A percentile compares a stretch with the other conserved stretches of the same genome.
Conservation (phyloP, 2,329 filamentous ascomycete genomes). For the Sporothrix phasma region DNA sequence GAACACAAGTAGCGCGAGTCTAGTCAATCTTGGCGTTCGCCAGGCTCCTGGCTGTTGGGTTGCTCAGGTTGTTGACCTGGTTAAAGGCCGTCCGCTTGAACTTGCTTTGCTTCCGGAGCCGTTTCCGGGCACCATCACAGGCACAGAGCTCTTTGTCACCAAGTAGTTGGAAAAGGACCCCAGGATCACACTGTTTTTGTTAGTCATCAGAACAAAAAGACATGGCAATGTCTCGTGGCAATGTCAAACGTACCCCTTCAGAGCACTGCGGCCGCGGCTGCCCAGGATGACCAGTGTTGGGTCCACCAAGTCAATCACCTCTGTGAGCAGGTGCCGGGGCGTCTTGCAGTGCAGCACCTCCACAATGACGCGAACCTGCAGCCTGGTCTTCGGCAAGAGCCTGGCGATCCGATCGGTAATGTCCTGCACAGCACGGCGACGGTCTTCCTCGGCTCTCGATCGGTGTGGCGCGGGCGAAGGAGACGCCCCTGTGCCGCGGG, state of each 20-base stretch:
- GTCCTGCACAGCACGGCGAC: conserved; percentile 67
- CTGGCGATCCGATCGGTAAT: conserved; percentile 80
- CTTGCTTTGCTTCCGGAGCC: conserved; percentile 76
- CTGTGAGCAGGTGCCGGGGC: conserved; percentile 88
- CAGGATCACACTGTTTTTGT: conserved; percentile 61
- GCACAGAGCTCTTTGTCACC: conserved; percentile 90
- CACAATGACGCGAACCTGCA: conserved; percentile 87
- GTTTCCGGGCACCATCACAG: conserved; percentile 97
- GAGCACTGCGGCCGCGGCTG: conserved; percentile 77
- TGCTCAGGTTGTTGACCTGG: conserved; percentile 72
- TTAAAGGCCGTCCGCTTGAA: conserved; percentile 61
- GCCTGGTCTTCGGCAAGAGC: conserved; percentile 75
- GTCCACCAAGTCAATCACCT: conserved; percentile 88
- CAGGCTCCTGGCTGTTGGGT: conserved; percentile 55
- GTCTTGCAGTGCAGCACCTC: conserved; percentile 98
- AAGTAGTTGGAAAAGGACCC: conserved; percentile 97
- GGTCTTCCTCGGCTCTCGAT: conserved; percentile 62
- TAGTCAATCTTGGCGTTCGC: conserved; percentile 69
- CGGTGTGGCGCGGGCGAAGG: conserved; percentile 33
- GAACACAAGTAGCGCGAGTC: conserved; percentile 8
- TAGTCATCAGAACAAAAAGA: conserved; percentile 11
- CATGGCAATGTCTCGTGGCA: too few species aligned
- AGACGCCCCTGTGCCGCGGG: conserved; percentile 21
- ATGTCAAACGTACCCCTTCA: conserved; percentile 67
- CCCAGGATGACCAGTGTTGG: conserved; percentile 91